Percentiles rank a stretch among this genome's conserved stretches.
These are phyloP conservation scores for Trichoderma harzianum DNA, from an alignment of 2,329 filamentous ascomycete species.

Conservation along the genomic window DNA sequence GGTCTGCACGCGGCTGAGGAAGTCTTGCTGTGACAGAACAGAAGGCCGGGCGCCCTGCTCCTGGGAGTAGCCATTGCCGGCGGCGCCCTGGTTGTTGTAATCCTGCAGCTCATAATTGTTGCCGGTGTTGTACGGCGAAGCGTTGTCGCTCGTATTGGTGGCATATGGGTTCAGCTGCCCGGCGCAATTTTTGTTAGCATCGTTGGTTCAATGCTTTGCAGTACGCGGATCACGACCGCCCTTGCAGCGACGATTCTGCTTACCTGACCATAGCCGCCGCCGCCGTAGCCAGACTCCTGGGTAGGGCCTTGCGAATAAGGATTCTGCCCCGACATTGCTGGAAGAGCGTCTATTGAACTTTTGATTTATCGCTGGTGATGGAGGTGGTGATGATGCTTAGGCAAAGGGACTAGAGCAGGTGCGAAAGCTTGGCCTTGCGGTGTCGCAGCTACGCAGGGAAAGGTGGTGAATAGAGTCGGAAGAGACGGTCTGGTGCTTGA, in stretches of 20 bases:
- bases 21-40: constrained; percentile 60
- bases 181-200: constrained; percentile 6
- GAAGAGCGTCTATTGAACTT: background rate
- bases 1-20: constrained; percentile 63
- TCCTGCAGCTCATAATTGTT: constrained; percentile 54
- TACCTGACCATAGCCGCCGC: constrained; percentile 24
- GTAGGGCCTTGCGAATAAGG: constrained; percentile 24
- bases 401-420: background rate
- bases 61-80: constrained; percentile 5
- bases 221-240: background rate
- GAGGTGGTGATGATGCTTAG: constrained; percentile 1
- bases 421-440: background rate
- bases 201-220: background rate
- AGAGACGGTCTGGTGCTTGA: constrained; percentile 1
- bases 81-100: constrained; percentile 36
- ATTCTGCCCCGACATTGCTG: constrained; percentile 28
- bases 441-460: background rate
- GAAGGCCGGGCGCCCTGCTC: constrained; percentile 26
- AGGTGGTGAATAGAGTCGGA: constrained; percentile 1
- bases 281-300: constrained; percentile 20
- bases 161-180: constrained; percentile 22
- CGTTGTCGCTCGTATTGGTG: constrained; percentile 47
- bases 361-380: background rate
- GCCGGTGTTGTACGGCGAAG: constrained; percentile 47
- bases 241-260: constrained; percentile 6